Base-by-base conservation (phyloP, 2,329 filamentous ascomycete species). In the Pyricularia grisea region DNA sequence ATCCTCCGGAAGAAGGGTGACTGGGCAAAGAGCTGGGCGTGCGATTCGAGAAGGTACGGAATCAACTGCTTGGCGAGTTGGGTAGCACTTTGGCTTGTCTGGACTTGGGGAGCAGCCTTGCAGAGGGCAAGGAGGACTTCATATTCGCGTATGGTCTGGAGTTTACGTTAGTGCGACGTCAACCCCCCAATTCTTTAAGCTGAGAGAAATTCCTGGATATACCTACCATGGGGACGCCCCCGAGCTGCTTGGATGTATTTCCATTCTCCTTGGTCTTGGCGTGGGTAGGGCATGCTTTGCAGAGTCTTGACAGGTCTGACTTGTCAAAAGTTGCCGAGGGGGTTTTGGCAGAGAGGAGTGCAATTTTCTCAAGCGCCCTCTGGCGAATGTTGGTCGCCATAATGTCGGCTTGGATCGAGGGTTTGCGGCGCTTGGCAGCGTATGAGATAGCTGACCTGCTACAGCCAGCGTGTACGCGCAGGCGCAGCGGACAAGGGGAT, bases 41-140 rank as follows among this genome's bases (percentile, higher is more conserved):
- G 92, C 4, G 92, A 90, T 77, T 97, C 92, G 73, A 93, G 88
- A 14, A 98, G 86, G 78, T 98, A 98, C 5, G 90, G 91, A 9
- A 89, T 86, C 60, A 99, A 82, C 73, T 97, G 93, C 42, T 85
- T 83, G n/a, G 90, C 87, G 58, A 99, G 87, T 74, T 88, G 90
- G 74, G 92, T 88, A 31, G 93, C 94, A 75, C 91, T 90, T 71
- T 92, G 87, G 61, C 82, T 79, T 65, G 88, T 89, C 68, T 89
- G 85, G 30, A 98, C 84, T 28, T 88, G 85, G 4, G 93, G 90
- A 3, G 94, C 92, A 68, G 94, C 92, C 80, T 94, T 94, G 83
- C 94, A 98, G 30, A 99, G 84, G 63, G 95, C 93, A 30, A 98
- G 81, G 30, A 99, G 85, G 68, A 97, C 92, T 78, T 99, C 94